Evolutionary conservation across 2,329 filamentous ascomycete species (phyloP).

Genomic region (Fusarium vanettenii): DNA sequence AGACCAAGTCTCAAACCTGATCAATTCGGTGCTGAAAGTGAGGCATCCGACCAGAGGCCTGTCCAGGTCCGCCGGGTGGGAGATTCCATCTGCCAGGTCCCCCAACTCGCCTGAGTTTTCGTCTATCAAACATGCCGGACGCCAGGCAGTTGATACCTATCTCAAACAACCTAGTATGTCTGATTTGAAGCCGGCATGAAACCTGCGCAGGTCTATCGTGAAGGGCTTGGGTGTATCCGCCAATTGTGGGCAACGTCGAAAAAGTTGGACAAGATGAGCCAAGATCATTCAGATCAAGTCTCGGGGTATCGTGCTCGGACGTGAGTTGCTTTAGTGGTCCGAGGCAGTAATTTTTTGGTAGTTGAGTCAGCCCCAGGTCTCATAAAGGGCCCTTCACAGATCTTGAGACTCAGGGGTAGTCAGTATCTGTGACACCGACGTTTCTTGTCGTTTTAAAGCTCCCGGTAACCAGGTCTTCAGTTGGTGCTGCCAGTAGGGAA

Average conservation of each 20-base stretch:
- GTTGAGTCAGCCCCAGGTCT: background rate
- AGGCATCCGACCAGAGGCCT: background rate
- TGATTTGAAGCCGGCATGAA: background rate
- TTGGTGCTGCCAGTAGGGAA: slow-evolving; percentile 73
- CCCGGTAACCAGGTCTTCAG: background rate
- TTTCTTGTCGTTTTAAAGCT: background rate
- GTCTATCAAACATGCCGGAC: background rate
- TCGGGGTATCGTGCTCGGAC: background rate
- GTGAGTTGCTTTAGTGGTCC: background rate
- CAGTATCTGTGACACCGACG: too few species aligned
- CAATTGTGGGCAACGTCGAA: background rate
- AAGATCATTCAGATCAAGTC: background rate
- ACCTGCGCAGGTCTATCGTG: background rate
- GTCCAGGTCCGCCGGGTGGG: background rate
- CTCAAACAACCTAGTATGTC: background rate
- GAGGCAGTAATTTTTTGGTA: background rate
- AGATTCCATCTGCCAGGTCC: background rate
- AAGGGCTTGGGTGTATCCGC: background rate
- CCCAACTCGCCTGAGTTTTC: background rate
- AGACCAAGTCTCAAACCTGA: background rate
- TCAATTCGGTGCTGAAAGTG: background rate
- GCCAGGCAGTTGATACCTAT: background rate
- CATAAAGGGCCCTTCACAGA: background rate
- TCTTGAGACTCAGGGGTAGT: background rate
- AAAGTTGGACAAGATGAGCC: background rate